A percentile compares a stretch with the other conserved stretches of the same genome.
Conservation (phyloP, 2,329 filamentous ascomycete species). For the Colletotrichum sp. region DNA sequence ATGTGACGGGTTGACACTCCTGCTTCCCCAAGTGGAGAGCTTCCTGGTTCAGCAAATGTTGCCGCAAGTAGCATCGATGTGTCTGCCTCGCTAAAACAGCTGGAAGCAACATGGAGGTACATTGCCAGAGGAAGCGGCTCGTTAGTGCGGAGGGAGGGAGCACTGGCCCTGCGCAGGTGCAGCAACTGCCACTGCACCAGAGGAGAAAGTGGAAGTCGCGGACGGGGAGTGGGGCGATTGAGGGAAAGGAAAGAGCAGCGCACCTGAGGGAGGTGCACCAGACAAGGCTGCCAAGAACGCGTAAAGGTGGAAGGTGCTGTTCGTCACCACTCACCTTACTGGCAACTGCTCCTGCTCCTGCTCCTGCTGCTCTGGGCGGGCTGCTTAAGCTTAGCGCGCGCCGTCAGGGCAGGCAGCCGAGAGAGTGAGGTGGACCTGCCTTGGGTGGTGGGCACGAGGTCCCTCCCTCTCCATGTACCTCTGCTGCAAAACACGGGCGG, state of each 20-base stretch:
- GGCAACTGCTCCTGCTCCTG: not conserved
- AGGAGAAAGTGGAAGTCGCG: not conserved
- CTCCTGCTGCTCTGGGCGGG: not conserved
- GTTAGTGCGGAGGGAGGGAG: not conserved
- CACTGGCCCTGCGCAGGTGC: not conserved
- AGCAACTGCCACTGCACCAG: not conserved
- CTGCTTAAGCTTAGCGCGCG: not conserved
- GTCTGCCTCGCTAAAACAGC: not conserved
- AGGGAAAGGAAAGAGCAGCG: not conserved
- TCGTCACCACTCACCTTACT: not conserved
- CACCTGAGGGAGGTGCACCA: not conserved
- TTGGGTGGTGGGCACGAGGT: not conserved
- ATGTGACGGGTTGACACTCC: not conserved
- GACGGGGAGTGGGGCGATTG: not conserved
- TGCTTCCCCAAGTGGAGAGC: not conserved
- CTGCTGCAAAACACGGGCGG: not conserved
- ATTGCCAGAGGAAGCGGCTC: not conserved
- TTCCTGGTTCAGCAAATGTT: not conserved
- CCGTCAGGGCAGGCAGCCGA: not conserved
- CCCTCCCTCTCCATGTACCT: not conserved
- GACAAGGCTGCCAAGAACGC: conserved; percentile 17
- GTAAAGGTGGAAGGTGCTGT: not conserved
- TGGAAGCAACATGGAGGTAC: not conserved
- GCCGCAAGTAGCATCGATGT: not conserved
- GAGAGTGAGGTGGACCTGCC: not conserved